A percentile compares a stretch with the other conserved stretches of the same genome.
Conservation (phyloP, 148 eudicot genomes). For the Vaccinium darrowii region DNA sequence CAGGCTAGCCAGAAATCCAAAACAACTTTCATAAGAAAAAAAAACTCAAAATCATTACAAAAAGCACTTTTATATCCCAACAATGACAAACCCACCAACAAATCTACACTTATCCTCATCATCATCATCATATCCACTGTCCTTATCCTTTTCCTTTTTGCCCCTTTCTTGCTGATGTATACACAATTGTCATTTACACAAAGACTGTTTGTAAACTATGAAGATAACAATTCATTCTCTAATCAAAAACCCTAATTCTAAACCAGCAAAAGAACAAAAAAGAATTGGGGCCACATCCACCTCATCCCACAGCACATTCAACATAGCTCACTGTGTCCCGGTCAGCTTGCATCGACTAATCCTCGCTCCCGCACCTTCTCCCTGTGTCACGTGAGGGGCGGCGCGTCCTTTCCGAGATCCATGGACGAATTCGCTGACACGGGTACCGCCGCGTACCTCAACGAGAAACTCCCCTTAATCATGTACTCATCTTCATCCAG, state of each 20-base stretch:
- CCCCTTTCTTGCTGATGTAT: background rate
- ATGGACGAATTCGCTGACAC: constrained; percentile 17
- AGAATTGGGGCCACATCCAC: background rate
- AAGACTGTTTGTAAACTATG: background rate
- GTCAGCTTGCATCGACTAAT: no score
- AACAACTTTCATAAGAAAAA: background rate
- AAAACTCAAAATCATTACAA: background rate
- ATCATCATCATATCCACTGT: background rate
- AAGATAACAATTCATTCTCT: background rate
- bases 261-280: background rate
- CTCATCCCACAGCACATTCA: background rate
- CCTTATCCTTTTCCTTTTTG: background rate
- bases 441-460: constrained; percentile 34
- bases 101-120: background rate
- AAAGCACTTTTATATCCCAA: background rate
- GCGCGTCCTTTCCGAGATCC: constrained; percentile 30
- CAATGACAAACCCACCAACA: background rate
- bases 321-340: background rate
- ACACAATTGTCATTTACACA: background rate
- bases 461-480: constrained; percentile 31
- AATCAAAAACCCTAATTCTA: background rate
- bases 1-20: background rate
- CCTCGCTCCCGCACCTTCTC: no score
- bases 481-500: constrained; percentile 34
- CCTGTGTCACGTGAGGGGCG: background rate